Conservation (phyloP, 225 moss, liverwort and hornwort species). For the Antitrichia curtipendula region DNA sequence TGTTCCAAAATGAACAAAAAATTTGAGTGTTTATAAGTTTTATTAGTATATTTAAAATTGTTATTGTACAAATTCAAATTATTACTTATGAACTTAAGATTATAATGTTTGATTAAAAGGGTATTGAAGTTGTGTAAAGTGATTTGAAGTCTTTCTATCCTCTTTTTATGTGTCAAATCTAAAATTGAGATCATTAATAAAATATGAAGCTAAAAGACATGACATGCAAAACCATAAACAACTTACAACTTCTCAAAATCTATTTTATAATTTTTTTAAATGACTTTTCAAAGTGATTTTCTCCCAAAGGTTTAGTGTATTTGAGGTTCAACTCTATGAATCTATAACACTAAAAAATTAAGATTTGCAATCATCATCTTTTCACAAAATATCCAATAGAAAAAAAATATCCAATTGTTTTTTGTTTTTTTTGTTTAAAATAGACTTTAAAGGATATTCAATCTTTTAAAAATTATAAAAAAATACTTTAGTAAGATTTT, state of each 20-base stretch:
- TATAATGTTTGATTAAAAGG: too few relatives aligned
- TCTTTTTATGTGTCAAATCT: too few relatives aligned
- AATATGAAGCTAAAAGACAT: neutral
- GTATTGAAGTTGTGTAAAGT: too few relatives aligned
- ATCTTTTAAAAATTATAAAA: neutral
- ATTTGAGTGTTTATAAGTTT: too few relatives aligned
- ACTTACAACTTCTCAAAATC: neutral
- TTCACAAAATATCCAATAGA: neutral
- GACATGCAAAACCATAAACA: neutral
- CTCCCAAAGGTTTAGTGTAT: neutral
- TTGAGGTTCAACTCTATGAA: neutral
- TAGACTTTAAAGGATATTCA: neutral
- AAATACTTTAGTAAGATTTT: neutral
- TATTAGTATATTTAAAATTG: too few relatives aligned
- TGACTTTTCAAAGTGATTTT: too few relatives aligned
- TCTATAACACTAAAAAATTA: neutral
- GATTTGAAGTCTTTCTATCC: too few relatives aligned
- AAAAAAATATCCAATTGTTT: neutral
- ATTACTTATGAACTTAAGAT: too few relatives aligned
- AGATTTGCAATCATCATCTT: neutral
- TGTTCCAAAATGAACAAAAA: too few relatives aligned
- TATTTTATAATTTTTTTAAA: neutral
- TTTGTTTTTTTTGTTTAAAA: neutral
- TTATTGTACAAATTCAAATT: too few relatives aligned
- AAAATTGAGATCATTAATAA: neutral